A percentile compares a stretch with the other conserved stretches of the same genome.
These are phyloP conservation scores for Papiliotrema terrestris DNA, from an alignment of 1,284 basidiomycete species.

Conservation along the genomic window DNA sequence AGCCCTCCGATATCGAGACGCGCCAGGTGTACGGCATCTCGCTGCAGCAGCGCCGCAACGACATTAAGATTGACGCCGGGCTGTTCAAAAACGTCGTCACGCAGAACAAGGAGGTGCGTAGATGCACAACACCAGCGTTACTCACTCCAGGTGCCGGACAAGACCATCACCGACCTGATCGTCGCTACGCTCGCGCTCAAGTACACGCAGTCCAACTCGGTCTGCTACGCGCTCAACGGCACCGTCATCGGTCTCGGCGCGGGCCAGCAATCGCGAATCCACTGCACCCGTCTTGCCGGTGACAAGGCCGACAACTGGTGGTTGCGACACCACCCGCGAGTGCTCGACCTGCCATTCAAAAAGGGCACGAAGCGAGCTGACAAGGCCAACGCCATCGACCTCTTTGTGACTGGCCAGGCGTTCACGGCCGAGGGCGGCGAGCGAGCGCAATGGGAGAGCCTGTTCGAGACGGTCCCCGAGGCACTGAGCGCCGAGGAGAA, in stretches of 20 bases:
- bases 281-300: conserved; percentile 97
- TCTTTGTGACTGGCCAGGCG: conserved; percentile 87
- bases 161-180: conserved; percentile 78
- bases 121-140: not conserved
- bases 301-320: conserved; percentile 99
- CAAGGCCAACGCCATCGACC: conserved; percentile 96
- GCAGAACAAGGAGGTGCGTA: conserved; percentile 71
- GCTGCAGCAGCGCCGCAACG: conserved; percentile 88
- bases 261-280: conserved; percentile 97
- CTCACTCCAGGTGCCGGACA: conserved; percentile 60
- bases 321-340: conserved; percentile 93
- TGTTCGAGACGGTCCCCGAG: conserved; percentile 74
- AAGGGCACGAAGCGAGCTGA: conserved; percentile 96
- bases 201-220: conserved; percentile 99
- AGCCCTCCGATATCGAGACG: conserved; percentile 76
- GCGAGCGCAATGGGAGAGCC: conserved; percentile 82
- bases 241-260: conserved; percentile 94
- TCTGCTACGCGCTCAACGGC: conserved; percentile 91
- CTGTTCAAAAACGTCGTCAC: conserved; percentile 88
- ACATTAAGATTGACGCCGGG: conserved; percentile 76
- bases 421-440: conserved; percentile 75
- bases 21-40: conserved; percentile 93
- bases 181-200: conserved; percentile 95
- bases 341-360: conserved; percentile 85
- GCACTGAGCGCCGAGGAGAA: conserved; percentile 70